phyloP scores from a whole-genome alignment of 1,284 basidiomycete genomes.

The Apiotrichum sp. region DNA sequence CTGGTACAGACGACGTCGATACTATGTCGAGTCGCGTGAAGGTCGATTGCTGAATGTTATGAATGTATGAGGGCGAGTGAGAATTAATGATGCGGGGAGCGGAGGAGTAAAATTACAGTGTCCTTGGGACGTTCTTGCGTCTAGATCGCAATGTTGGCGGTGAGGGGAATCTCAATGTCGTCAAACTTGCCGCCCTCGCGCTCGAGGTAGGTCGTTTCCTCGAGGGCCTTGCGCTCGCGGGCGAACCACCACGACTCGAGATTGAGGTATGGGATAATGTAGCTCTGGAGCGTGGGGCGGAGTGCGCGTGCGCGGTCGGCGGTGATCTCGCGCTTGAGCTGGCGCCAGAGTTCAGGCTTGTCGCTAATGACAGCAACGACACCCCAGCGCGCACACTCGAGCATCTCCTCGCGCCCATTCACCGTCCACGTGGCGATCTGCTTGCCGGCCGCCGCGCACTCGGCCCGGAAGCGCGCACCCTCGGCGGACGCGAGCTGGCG shows the following conservation, averaged over 20 bases:
- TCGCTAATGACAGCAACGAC: constrained; percentile 88
- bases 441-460: constrained; percentile 76
- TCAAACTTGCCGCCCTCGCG: constrained; percentile 41
- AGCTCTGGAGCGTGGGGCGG: constrained; percentile 26
- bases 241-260: constrained; percentile 36
- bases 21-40: no score
- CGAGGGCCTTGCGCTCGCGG: constrained; percentile 28
- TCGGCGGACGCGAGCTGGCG: constrained; percentile 65
- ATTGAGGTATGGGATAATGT: constrained; percentile 27
- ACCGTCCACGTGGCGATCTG: constrained; percentile 70
- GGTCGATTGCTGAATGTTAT: no score
- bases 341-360: constrained; percentile 43
- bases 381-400: constrained; percentile 89
- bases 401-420: constrained; percentile 85
- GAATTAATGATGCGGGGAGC: no score
- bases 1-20: no score
- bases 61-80: no score
- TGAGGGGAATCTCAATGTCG: constrained; percentile 8
- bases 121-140: no score
- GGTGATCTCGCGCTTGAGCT: constrained; percentile 32
- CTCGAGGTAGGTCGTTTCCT: constrained; percentile 45
- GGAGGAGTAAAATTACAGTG: no score
- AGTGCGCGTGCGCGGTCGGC: constrained; percentile 26
- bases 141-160: not conserved
- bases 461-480: constrained; percentile 62